A percentile compares a stretch with the other conserved stretches of the same genome.
Conservation (phyloP, 2,329 filamentous ascomycete species). For the Fusarium sp. region DNA sequence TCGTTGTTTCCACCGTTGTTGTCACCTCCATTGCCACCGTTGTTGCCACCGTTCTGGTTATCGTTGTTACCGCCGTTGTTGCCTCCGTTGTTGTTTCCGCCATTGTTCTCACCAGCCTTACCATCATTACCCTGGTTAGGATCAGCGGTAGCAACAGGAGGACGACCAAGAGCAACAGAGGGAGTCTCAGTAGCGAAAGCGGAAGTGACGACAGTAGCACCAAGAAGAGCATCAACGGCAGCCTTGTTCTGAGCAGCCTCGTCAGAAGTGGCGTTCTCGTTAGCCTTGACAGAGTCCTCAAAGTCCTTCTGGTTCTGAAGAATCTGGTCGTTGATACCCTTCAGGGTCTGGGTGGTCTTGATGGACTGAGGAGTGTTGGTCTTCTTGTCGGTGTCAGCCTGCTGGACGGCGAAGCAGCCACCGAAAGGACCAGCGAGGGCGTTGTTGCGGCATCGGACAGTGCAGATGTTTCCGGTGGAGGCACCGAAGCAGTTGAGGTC, state of each 20-base stretch:
- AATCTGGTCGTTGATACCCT: slow-evolving; percentile 61
- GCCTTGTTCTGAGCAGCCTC: slow-evolving; percentile 49
- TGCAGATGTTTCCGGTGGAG: slow-evolving; percentile 69
- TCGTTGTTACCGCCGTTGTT: slow-evolving; percentile 4
- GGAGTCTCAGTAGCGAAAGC: slow-evolving; percentile 53
- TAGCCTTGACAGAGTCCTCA: slow-evolving; percentile 54
- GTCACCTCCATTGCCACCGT: neutral
- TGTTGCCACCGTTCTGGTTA: neutral
- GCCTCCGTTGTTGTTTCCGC: slow-evolving; percentile 8
- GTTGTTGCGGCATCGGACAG: slow-evolving; percentile 69
- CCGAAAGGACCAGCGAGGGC: slow-evolving; percentile 68
- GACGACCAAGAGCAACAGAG: slow-evolving; percentile 36
- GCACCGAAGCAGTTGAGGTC: slow-evolving; percentile 63
- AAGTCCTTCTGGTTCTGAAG: slow-evolving; percentile 64
- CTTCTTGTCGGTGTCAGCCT: slow-evolving; percentile 58
- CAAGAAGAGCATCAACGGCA: slow-evolving; percentile 55
- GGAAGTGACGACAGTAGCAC: slow-evolving; percentile 46
- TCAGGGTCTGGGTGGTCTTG: slow-evolving; percentile 58
- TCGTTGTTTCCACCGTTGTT: slow-evolving; percentile 12
- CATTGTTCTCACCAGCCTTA: slow-evolving; percentile 12
- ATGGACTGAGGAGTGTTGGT: slow-evolving; percentile 61
- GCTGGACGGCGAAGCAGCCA: slow-evolving; percentile 69
- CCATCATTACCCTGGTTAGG: slow-evolving; percentile 5
- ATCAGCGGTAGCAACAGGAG: slow-evolving; percentile 9
- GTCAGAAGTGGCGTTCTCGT: slow-evolving; percentile 54